These are phyloP conservation scores for Yarrowia phangngaensis DNA, from an alignment of 805 yeast genomes.

Conservation along the genomic window DNA sequence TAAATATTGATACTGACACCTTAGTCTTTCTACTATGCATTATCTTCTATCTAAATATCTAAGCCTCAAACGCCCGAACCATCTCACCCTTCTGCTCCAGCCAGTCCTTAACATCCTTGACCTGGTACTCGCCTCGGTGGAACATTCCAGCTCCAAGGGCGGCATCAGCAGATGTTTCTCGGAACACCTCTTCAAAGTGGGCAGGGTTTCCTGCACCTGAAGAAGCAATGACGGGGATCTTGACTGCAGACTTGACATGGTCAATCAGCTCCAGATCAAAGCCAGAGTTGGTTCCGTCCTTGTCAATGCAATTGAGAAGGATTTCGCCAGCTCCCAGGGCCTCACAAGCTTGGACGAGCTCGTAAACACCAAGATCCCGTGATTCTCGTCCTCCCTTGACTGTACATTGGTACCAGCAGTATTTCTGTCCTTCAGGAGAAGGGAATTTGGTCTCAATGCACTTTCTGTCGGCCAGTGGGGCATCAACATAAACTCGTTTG, in stretches of 20 bases:
- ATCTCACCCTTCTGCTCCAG: conserved; percentile 58
- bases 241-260: conserved; percentile 70
- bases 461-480: conserved; percentile 52
- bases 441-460: conserved; percentile 58
- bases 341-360: conserved; percentile 84
- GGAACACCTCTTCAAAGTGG: conserved; percentile 86
- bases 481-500: conserved; percentile 69
- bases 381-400: conserved; percentile 94
- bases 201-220: conserved; percentile 95
- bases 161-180: conserved; percentile 81
- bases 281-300: conserved; percentile 95
- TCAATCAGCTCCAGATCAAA: conserved; percentile 80
- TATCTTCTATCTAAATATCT: no score
- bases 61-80: conserved; percentile 43
- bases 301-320: conserved; percentile 87
- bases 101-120: conserved; percentile 71
- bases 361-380: conserved; percentile 86
- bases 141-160: conserved; percentile 99
- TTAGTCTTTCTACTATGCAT: no score
- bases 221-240: conserved; percentile 93
- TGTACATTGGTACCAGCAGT: conserved; percentile 92
- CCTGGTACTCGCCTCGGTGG: conserved; percentile 91
- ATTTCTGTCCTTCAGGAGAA: conserved; percentile 87
- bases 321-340: conserved; percentile 96
- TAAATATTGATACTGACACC: no score